Evolutionary conservation across 169 alveolate genomes (phyloP).

Genomic region (Theileria annulata): DNA sequence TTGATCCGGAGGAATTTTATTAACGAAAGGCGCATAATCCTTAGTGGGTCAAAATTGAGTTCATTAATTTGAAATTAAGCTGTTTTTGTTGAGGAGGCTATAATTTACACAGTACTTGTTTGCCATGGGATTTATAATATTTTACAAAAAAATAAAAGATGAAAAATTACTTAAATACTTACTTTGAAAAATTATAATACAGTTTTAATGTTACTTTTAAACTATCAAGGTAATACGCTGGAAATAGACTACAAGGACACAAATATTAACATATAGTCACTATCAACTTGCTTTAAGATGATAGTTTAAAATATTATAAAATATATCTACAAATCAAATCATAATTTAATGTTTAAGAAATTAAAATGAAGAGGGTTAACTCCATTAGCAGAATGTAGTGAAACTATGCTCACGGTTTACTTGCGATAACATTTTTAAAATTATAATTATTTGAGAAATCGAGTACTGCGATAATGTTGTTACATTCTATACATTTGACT

Average conservation of each 20-base stretch:
- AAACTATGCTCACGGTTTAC: slow-evolving; percentile 20
- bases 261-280: too few relatives aligned
- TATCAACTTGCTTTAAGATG: not conserved
- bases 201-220: not conserved
- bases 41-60: too few relatives aligned
- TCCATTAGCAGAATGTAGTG: not conserved
- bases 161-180: not conserved
- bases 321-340: not conserved
- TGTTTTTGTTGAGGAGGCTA: too few relatives aligned
- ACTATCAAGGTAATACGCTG: not conserved
- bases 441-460: slow-evolving; percentile 27
- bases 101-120: too few relatives aligned
- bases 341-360: not conserved
- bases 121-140: not conserved
- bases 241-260: not conserved
- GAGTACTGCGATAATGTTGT: slow-evolving; percentile 23
- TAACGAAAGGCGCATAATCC: not conserved
- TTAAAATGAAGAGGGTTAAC: not conserved
- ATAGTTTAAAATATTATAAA: not conserved
- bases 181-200: not conserved
- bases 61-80: too few relatives aligned
- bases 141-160: slow-evolving; percentile 1
- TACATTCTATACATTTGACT: slow-evolving; percentile 57
- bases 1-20: not conserved
- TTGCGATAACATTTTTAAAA: slow-evolving; percentile 54